Evolutionary conservation across 768 basidiomycete genomes (phyloP).

Genomic region (Macrolepiota dolichaula): DNA sequence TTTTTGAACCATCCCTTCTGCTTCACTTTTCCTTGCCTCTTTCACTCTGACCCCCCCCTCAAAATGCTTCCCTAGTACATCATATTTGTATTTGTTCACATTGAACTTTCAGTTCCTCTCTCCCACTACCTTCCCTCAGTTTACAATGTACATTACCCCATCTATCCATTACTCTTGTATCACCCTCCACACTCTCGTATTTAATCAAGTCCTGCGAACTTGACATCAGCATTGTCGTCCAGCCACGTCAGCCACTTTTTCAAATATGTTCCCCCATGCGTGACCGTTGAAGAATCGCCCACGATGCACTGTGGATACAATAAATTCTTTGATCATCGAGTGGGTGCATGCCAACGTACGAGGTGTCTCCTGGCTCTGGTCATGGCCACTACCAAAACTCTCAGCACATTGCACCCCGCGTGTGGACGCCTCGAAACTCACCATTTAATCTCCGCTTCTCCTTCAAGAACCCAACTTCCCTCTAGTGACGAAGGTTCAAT

Average conservation of each 20-base stretch:
- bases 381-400: constrained; percentile 66
- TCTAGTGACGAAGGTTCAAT: constrained; percentile 32
- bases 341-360: constrained; percentile 40
- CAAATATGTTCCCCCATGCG: constrained; percentile 79
- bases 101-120: background rate
- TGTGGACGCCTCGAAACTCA: constrained; percentile 22
- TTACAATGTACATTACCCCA: background rate
- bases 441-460: constrained; percentile 92
- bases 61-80: background rate
- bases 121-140: background rate
- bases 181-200: background rate
- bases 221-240: constrained; percentile 86
- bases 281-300: constrained; percentile 90
- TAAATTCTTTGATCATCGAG: background rate
- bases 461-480: constrained; percentile 92
- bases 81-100: background rate
- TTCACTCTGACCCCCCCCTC: background rate
- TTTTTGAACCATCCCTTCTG: too few species aligned
- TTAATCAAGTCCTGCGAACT: constrained; percentile 71
- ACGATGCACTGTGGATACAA: constrained; percentile 66
- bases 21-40: background rate
- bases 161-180: background rate
- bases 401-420: background rate
- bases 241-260: constrained; percentile 92
- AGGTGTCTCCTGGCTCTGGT: constrained; percentile 87